These are phyloP conservation scores for Fusarium luffae DNA, from an alignment of 2,329 filamentous ascomycete genomes.

Conservation along the genomic window DNA sequence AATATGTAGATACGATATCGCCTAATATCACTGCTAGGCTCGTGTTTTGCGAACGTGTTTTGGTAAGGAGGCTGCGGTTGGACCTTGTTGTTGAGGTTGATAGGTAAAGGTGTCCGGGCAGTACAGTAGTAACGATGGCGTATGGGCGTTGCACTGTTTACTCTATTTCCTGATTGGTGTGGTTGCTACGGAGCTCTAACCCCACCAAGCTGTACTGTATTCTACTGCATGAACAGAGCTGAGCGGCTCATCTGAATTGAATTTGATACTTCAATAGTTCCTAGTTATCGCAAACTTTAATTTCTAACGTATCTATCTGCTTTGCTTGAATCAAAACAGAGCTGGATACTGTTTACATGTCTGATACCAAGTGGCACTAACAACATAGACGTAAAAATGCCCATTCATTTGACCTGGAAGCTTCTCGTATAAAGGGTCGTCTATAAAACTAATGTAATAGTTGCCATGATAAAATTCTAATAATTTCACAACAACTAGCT, in stretches of 20 bases:
- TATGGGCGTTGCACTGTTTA: conserved; percentile 45
- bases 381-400: neutral
- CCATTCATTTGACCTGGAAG: neutral
- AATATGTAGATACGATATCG: conserved; percentile 15
- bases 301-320: too few relatives aligned
- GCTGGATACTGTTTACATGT: neutral
- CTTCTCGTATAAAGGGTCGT: neutral
- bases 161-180: conserved; percentile 47
- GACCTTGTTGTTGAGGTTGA: conserved; percentile 31
- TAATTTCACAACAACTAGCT: neutral
- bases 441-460: neutral
- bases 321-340: neutral
- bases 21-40: conserved; percentile 21
- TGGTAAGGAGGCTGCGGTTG: conserved; percentile 2
- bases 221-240: neutral
- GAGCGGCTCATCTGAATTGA: neutral
- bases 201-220: conserved; percentile 33
- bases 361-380: neutral
- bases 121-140: conserved; percentile 29
- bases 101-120: conserved; percentile 16
- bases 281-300: neutral
- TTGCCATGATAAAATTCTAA: neutral
- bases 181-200: conserved; percentile 47
- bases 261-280: conserved; percentile 12
- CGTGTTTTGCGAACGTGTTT: conserved; percentile 15